Conservation (phyloP, 306 rosid genomes). For the cucumber (Cucumis sativus) region DNA sequence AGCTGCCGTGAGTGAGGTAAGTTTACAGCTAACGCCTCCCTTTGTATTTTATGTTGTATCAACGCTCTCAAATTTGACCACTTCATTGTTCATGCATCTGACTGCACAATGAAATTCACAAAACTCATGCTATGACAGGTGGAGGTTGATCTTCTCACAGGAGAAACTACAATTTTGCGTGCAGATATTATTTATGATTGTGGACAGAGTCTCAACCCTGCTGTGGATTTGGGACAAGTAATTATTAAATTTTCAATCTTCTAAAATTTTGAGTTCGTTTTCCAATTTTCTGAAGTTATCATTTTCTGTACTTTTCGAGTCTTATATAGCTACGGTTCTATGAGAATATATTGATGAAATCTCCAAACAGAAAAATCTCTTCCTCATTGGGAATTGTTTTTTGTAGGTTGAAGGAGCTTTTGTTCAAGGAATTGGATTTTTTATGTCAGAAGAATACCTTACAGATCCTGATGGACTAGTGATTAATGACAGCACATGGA, state of each 20-base stretch:
- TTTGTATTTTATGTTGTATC: not conserved
- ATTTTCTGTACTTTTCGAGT: not conserved
- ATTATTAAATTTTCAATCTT: not conserved
- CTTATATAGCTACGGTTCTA: not conserved
- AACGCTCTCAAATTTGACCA: not conserved
- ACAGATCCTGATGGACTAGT: constrained; percentile 52
- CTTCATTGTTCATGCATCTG: not conserved
- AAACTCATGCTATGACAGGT: constrained; percentile 40
- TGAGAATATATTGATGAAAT: not conserved
- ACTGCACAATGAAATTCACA: not conserved
- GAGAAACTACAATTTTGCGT: constrained; percentile 63
- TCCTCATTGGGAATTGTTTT: not conserved
- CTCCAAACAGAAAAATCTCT: not conserved
- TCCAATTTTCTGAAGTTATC: not conserved
- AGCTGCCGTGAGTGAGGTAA: constrained; percentile 83
- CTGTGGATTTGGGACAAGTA: constrained; percentile 97
- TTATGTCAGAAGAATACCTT: constrained; percentile 77
- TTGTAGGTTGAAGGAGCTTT: constrained; percentile 95
- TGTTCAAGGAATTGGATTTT: constrained; percentile 89
- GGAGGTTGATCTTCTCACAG: constrained; percentile 71
- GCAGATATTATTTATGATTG: constrained; percentile 83
- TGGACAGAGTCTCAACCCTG: constrained; percentile 95
- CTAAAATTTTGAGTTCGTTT: not conserved
- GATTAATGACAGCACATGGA: constrained; percentile 69
- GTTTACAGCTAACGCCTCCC: constrained; percentile 3